Percentiles rank a stretch among this genome's conserved stretches.
phyloP scores from a whole-genome alignment of 2,329 filamentous ascomycete species.

The Ophiostoma ulmi region DNA sequence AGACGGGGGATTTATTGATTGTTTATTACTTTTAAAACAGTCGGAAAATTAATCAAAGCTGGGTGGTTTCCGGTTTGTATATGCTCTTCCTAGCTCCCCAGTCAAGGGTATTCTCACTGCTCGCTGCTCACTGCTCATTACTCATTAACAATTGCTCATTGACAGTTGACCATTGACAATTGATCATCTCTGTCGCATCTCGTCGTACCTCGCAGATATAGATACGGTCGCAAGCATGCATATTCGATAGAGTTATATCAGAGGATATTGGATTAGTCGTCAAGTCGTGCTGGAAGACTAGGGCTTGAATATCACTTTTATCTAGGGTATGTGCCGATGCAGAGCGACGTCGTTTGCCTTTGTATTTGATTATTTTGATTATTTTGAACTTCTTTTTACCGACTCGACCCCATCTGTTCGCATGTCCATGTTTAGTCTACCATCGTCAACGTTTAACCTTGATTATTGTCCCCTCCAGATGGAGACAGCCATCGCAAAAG shows the following conservation, averaged over 20 bases:
- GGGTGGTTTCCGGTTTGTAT: background rate
- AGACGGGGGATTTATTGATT: background rate
- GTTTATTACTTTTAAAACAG: background rate
- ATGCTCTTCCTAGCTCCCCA: background rate
- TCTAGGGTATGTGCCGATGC: slow-evolving; percentile 6
- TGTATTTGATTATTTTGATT: background rate
- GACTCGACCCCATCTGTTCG: background rate
- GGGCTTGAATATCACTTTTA: background rate
- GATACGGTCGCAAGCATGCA: background rate
- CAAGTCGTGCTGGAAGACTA: background rate
- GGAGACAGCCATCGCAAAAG: background rate
- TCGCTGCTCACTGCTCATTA: background rate
- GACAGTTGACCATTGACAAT: background rate
- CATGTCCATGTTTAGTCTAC: background rate
- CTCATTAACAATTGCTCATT: background rate
- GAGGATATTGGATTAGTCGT: background rate
- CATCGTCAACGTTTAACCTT: background rate
- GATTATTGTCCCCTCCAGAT: background rate
- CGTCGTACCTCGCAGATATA: background rate
- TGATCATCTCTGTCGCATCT: background rate
- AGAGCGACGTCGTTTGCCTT: background rate
- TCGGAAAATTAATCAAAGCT: background rate
- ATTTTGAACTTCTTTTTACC: background rate
- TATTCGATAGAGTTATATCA: background rate
- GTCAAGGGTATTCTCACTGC: background rate